Evolutionary conservation across 192 early-diverging fungal species (phyloP).

Genomic region (Globomyces pollinis-pini): DNA sequence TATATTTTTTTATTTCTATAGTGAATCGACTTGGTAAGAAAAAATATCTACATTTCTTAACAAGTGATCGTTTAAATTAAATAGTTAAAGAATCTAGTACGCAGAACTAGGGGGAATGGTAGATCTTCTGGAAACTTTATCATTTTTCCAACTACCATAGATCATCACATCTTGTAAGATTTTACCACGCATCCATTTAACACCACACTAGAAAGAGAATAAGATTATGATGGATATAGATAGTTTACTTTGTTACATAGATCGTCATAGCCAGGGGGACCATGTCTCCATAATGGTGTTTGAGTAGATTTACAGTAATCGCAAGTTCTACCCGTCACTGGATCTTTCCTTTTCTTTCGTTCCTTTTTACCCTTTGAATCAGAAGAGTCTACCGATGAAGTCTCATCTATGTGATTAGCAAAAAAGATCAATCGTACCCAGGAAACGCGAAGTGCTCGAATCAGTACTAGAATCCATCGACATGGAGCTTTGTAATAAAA

Average conservation of each 20-base stretch:
- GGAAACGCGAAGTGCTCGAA: neutral
- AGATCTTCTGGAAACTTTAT: too few relatives aligned
- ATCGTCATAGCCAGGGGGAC: neutral
- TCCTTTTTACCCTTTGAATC: neutral
- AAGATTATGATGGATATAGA: too few relatives aligned
- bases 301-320: neutral
- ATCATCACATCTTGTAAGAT: too few relatives aligned
- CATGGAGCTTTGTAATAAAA: neutral
- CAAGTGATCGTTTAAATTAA: too few relatives aligned
- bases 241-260: constrained; percentile 7
- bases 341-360: neutral
- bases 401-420: neutral
- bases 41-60: too few relatives aligned
- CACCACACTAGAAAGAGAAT: neutral
- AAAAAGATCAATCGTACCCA: neutral
- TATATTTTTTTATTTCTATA: too few relatives aligned
- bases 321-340: neutral
- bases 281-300: constrained; percentile 2
- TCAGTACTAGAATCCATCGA: neutral
- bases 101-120: too few relatives aligned
- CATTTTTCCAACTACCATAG: too few relatives aligned
- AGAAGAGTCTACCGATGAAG: neutral
- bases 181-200: constrained; percentile 5
- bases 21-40: too few relatives aligned
- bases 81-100: too few relatives aligned